Conservation (phyloP, 2,329 filamentous ascomycete species). For the Nemania abortiva region DNA sequence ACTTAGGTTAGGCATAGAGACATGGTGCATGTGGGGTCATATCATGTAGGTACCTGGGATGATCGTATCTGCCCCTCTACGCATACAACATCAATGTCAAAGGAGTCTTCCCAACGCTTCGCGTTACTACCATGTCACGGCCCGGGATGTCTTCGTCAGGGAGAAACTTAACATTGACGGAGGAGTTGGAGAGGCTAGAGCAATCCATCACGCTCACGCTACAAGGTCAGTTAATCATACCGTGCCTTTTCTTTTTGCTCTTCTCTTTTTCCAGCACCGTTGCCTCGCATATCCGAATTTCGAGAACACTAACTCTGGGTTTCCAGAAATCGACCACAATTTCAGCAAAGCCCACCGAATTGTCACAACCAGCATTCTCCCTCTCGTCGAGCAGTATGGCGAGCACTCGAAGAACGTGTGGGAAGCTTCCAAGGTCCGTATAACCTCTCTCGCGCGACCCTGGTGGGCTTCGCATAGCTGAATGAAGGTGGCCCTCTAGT, state of each 20-base stretch:
- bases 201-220: slow-evolving; percentile 96
- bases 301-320: slow-evolving; percentile 8
- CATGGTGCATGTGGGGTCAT: too few species aligned
- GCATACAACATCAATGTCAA: too few species aligned
- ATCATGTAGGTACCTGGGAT: too few species aligned
- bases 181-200: slow-evolving; percentile 95
- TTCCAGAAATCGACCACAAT: slow-evolving; percentile 94
- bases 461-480: slow-evolving; percentile 23
- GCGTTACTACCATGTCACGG: slow-evolving; percentile 59
- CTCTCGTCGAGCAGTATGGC: slow-evolving; percentile 93
- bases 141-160: slow-evolving; percentile 60
- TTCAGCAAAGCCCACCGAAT: slow-evolving; percentile 97
- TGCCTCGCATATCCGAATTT: neutral
- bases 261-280: neutral
- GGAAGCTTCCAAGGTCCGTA: slow-evolving; percentile 88
- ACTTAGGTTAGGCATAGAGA: neutral
- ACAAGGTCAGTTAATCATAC: slow-evolving; percentile 71
- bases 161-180: slow-evolving; percentile 80
- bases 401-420: slow-evolving; percentile 94
- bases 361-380: slow-evolving; percentile 91
- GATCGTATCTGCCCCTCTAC: too few species aligned
- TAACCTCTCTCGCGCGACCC: slow-evolving; percentile 18
- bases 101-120: neutral
- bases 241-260: too few species aligned
- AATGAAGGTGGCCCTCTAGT: slow-evolving; percentile 63